A percentile compares a stretch with the other conserved stretches of the same genome.
Conservation (phyloP, 768 basidiomycete genomes). For the Kwoniella shandongensis region DNA sequence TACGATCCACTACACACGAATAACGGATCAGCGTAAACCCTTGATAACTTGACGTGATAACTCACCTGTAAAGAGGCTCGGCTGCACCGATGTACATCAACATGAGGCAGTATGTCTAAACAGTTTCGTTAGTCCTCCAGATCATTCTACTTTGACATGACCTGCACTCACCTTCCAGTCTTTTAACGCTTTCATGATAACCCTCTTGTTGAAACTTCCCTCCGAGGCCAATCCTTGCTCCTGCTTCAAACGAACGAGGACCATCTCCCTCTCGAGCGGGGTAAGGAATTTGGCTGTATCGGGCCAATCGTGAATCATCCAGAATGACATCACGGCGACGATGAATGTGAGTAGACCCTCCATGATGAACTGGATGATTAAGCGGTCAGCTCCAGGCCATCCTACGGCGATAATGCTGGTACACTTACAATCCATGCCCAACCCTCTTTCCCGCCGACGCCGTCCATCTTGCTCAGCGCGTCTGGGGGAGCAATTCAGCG, state of each 20-base stretch:
- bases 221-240: conserved; percentile 56
- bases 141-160: background rate
- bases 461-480: conserved; percentile 43
- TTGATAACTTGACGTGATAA: background rate
- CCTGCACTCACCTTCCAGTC: conserved; percentile 44
- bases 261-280: conserved; percentile 56
- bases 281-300: conserved; percentile 58
- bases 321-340: conserved; percentile 46
- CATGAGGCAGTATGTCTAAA: conserved; percentile 51
- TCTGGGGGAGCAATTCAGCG: background rate
- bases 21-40: background rate
- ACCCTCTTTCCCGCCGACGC: conserved; percentile 52
- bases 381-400: background rate
- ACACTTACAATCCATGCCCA: conserved; percentile 50
- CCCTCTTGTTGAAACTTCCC: conserved; percentile 55
- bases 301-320: conserved; percentile 60
- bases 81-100: conserved; percentile 63
- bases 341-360: conserved; percentile 55
- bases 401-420: background rate
- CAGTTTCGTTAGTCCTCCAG: background rate
- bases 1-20: conserved; percentile 16
- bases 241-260: conserved; percentile 53
- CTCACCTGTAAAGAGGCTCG: conserved; percentile 62
- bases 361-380: conserved; percentile 32
- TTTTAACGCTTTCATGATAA: conserved; percentile 48